Evolutionary conservation across 2,329 filamentous ascomycete species (phyloP).

Genomic region (Tolypocladium endophyticum): DNA sequence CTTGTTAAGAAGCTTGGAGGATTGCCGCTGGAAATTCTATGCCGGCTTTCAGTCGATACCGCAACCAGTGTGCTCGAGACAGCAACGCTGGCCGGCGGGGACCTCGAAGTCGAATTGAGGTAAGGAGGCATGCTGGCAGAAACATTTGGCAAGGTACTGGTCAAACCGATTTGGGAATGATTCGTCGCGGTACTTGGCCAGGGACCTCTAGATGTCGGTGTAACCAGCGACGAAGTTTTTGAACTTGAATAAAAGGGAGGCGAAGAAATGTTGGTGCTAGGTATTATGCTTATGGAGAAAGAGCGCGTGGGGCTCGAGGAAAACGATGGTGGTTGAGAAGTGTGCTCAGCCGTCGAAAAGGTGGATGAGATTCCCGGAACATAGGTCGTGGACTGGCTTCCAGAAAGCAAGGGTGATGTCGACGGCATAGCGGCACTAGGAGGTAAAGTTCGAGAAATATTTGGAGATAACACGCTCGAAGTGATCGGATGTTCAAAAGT

Average conservation of each 20-base stretch:
- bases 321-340: neutral
- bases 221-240: neutral
- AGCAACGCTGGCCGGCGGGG: neutral
- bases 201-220: neutral
- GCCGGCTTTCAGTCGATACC: neutral
- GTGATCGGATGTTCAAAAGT: neutral
- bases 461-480: neutral
- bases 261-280: neutral
- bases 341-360: neutral
- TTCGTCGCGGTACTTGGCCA: neutral
- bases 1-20: neutral
- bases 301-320: neutral
- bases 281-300: neutral
- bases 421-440: neutral
- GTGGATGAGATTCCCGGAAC: neutral
- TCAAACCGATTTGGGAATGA: neutral
- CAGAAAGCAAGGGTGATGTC: neutral
- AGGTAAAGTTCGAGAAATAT: neutral
- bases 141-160: neutral
- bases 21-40: neutral
- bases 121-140: neutral
- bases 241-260: conserved; percentile 1
- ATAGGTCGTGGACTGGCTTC: neutral
- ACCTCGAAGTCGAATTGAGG: neutral
- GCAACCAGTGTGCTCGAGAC: neutral